These are phyloP conservation scores for Kodamaea neixiangensis DNA, from an alignment of 805 yeast genomes.

Conservation along the genomic window DNA sequence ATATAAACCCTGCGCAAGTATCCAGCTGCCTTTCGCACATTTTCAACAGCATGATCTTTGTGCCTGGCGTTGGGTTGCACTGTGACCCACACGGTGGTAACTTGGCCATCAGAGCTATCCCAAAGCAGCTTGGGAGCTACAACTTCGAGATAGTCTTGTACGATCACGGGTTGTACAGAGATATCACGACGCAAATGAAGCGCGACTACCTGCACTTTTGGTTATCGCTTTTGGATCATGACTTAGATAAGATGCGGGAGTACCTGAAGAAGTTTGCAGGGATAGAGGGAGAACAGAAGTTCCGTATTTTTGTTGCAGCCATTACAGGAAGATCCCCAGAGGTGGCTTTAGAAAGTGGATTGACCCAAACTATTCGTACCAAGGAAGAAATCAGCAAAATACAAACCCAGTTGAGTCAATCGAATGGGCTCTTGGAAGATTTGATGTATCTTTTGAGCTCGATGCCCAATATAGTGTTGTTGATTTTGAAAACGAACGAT, in stretches of 20 bases:
- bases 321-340: conserved; percentile 91
- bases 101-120: conserved; percentile 63
- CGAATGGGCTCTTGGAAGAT: conserved; percentile 65
- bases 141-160: conserved; percentile 90
- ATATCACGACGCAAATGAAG: conserved; percentile 74
- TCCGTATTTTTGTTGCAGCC: conserved; percentile 87
- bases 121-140: conserved; percentile 35
- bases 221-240: conserved; percentile 79
- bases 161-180: conserved; percentile 93
- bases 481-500: conserved; percentile 92
- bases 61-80: conserved; percentile 88
- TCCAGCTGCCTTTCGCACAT: conserved; percentile 85
- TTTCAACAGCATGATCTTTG: conserved; percentile 93
- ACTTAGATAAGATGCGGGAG: conserved; percentile 62
- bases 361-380: conserved; percentile 48
- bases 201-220: conserved; percentile 88
- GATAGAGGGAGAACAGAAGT: conserved; percentile 67
- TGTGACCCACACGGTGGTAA: conserved; percentile 99
- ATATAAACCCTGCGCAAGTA: conserved; percentile 75
- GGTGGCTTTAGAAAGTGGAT: conserved; percentile 67
- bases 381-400: conserved; percentile 67
- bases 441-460: conserved; percentile 76
- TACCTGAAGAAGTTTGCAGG: conserved; percentile 82
- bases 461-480: conserved; percentile 82
- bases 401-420: conserved; percentile 58